Conservation (phyloP, 129 eudicot genomes). For the Logfia minima region DNA sequence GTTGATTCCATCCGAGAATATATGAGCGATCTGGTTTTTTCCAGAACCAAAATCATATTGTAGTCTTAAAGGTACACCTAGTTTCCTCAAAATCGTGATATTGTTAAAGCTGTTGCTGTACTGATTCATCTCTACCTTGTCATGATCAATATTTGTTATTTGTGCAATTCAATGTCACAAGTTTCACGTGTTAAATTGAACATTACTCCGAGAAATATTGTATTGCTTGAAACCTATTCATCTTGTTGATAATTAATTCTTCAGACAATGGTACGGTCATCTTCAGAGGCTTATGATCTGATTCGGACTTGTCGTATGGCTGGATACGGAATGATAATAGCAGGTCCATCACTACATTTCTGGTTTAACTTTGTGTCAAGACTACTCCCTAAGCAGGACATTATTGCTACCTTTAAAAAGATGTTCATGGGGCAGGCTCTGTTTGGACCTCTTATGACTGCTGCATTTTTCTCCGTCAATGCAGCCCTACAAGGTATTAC, state of each 20-base stretch:
- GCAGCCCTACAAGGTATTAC: slow-evolving; percentile 80
- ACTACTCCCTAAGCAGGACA: slow-evolving; percentile 65
- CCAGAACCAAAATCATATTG: neutral
- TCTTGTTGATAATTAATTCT: neutral
- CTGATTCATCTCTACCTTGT: neutral
- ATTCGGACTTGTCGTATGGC: slow-evolving; percentile 83
- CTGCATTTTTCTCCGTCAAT: slow-evolving; percentile 69
- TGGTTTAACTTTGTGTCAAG: slow-evolving; percentile 84
- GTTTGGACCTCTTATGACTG: slow-evolving; percentile 77
- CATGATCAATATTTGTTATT: neutral
- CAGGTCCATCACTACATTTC: slow-evolving; percentile 76
- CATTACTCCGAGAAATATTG: neutral
- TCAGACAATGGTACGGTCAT: slow-evolving; percentile 52
- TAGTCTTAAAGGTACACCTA: neutral
- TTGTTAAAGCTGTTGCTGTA: neutral
- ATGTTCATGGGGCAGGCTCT: slow-evolving; percentile 69
- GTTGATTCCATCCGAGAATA: neutral
- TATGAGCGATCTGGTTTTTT: neutral
- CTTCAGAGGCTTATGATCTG: slow-evolving; percentile 57
- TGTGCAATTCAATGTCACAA: neutral
- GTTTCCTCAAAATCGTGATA: neutral
- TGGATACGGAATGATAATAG: slow-evolving; percentile 70
- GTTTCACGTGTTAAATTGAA: no score
- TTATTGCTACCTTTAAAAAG: slow-evolving; percentile 60
- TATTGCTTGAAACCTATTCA: neutral